Percentiles rank a stretch among this genome's conserved stretches.
phyloP scores from a whole-genome alignment of 768 basidiomycete species.

The Lactarius pseudohatsudake region DNA sequence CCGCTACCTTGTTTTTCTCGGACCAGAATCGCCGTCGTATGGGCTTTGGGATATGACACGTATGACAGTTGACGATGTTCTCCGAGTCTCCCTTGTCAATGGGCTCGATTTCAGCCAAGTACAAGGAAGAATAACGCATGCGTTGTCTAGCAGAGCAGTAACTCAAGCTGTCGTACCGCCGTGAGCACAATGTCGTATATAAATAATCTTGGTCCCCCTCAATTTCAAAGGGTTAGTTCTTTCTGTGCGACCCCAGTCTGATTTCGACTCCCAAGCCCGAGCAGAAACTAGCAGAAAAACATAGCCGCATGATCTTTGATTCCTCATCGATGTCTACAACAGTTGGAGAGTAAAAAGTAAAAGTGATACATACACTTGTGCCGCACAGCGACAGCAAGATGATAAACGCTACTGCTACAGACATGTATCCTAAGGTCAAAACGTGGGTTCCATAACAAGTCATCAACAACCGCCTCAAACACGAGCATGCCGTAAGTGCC shows the following conservation, averaged over 20 bases:
- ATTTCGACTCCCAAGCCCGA: neutral
- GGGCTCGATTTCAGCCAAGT: neutral
- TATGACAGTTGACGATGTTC: neutral
- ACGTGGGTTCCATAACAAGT: neutral
- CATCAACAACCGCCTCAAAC: neutral
- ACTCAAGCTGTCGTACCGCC: neutral
- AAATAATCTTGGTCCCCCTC: neutral
- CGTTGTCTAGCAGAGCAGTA: neutral
- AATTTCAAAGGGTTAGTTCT: neutral
- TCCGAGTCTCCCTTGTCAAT: neutral
- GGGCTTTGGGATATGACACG: neutral
- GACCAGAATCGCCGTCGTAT: neutral
- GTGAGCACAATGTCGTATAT: neutral
- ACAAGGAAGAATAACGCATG: neutral
- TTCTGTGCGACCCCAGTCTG: neutral
- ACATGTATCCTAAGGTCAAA: neutral
- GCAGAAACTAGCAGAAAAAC: neutral
- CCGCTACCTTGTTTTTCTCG: neutral
- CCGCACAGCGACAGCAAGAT: constrained; percentile 2
- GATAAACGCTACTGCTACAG: constrained; percentile 1
- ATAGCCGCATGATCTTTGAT: neutral
- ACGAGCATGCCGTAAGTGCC: neutral
- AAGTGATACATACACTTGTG: neutral
- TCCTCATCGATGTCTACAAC: neutral
- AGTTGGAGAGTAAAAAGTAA: neutral